Base-by-base conservation (phyloP, 768 basidiomycete genomes). In the Agrocybe pediades region DNA sequence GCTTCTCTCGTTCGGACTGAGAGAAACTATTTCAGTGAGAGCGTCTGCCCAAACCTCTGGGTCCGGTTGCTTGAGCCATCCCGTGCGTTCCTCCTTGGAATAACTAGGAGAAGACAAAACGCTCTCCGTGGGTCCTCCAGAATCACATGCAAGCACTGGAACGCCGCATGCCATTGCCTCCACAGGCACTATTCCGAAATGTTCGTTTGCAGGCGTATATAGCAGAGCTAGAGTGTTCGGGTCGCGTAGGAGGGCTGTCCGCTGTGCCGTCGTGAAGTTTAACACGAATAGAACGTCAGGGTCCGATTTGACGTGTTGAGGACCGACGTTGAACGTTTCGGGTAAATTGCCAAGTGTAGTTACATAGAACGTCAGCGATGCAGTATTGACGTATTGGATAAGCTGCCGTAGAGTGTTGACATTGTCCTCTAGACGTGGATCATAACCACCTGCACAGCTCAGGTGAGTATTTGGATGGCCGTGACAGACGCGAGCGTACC, bases 141-240 rank as follows among this genome's bases (percentile, higher is more conserved):
- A 86, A 64, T 92, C 72, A 62, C 89, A 92, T 0, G 95, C 95
- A 17, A 99, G 71, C 1, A 98, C 88, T 0, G 95, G 94, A 0
- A 98, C 68, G 2, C 94, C 92, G 43, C 90, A 95, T 7, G 85
- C 81, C 94, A 98, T 98, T 0, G 85, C 95, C 68, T 99, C 96
- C 2, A 98, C 82, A 2, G 97, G 96, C 0, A 88, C 95, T 60
- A 99, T 98, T 1, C 96, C 97, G 67, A 98, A 97, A 68, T 99
- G 96, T 63, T 99, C 96, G 68, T 96, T 96, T 7, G 82, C 74
- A 0, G 96, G 97, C 0, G 96, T 99, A 68, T 99, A 99, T 6
- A 99, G 78, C 0, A 98, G 76, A 0, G 83, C 90, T 15, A 83
- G 69, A 0, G 92, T 91, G 4, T 79, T 81, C 0, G 82, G 67